phyloP scores from a whole-genome alignment of 73 alveolate species.

The Paramecium biaurelia region DNA sequence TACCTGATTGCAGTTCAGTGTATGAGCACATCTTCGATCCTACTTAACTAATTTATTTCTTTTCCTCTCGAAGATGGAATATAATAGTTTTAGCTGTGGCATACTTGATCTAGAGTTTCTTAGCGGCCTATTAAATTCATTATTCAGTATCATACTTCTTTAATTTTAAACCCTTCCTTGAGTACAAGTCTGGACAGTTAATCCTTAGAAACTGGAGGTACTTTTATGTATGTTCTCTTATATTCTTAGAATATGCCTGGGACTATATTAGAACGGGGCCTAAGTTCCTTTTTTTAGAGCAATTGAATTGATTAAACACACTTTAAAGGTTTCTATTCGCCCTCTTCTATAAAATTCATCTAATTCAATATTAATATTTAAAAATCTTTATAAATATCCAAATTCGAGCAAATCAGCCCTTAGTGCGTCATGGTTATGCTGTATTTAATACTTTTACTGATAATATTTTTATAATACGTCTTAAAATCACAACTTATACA shows the following conservation, averaged over 20 bases:
- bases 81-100: conserved; percentile 46
- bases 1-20: neutral
- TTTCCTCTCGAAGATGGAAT: conserved; percentile 16
- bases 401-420: neutral
- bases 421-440: neutral
- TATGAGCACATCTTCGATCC: neutral
- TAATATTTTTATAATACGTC: neutral
- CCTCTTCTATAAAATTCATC: neutral
- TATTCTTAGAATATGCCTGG: conserved; percentile 22
- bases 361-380: neutral
- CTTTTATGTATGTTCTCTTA: conserved; percentile 30
- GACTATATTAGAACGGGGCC: neutral
- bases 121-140: conserved; percentile 10
- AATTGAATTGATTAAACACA: neutral
- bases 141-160: neutral
- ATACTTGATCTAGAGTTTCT: neutral
- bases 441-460: neutral
- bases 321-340: neutral
- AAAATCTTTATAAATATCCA: conserved; percentile 4
- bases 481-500: neutral
- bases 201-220: neutral
- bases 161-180: conserved; percentile 23
- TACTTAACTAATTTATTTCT: neutral
- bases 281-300: neutral
- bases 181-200: neutral